phyloP scores from a whole-genome alignment of 495 filamentous ascomycete genomes.

The Bathelium albidoporum region DNA sequence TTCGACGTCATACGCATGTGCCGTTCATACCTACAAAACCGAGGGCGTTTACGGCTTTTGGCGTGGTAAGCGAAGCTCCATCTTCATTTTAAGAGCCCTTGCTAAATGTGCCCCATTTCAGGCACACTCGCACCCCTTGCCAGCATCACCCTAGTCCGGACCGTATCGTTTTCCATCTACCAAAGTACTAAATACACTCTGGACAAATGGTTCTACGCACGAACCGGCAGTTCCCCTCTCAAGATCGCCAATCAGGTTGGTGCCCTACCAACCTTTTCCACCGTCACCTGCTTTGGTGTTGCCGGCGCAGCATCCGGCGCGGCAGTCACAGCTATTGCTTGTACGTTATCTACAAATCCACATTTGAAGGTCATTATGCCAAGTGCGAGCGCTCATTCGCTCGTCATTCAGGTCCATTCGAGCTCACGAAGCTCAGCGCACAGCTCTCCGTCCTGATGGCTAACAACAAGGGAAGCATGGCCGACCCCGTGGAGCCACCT shows the following conservation, averaged over 20 bases:
- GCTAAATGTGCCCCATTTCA: conserved; percentile 24
- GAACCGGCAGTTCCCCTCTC: conserved; percentile 61
- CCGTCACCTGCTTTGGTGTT: conserved; percentile 62
- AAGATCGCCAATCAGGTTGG: conserved; percentile 59
- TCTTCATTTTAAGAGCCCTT: background rate
- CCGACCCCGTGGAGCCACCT: conserved; percentile 54
- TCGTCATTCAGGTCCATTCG: conserved; percentile 62
- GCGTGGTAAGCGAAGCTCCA: conserved; percentile 42
- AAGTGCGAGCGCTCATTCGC: background rate
- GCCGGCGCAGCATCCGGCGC: conserved; percentile 73
- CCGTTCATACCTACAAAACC: conserved; percentile 58
- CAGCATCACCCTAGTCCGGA: conserved; percentile 81
- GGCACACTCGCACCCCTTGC: conserved; percentile 70
- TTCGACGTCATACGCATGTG: conserved; percentile 55
- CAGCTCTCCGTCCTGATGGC: conserved; percentile 82
- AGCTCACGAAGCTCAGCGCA: conserved; percentile 85
- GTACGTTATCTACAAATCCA: conserved; percentile 42
- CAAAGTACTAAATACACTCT: conserved; percentile 71
- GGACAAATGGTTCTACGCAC: conserved; percentile 48
- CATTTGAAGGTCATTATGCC: background rate
- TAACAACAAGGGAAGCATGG: conserved; percentile 50
- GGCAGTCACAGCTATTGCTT: conserved; percentile 72
- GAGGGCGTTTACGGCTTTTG: conserved; percentile 70
- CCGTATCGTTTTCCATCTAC: conserved; percentile 89
- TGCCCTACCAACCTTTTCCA: conserved; percentile 56